Conservation (phyloP, 108 stramenopile species). For the Pseudonitzschia multistriata region DNA sequence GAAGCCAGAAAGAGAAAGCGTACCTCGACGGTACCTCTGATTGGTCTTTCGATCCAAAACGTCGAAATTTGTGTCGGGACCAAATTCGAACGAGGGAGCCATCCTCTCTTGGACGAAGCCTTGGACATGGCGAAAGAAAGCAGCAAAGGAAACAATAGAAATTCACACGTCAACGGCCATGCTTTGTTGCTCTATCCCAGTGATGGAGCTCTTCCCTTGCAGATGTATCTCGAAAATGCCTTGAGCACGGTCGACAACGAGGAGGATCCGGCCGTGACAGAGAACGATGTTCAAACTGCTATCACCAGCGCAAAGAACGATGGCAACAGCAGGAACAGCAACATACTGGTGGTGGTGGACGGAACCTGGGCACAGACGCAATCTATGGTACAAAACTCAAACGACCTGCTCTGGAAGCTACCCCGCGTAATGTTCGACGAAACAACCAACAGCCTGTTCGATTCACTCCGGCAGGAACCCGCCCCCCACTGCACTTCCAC, state of each 20-base stretch:
- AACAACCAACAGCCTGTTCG: background rate
- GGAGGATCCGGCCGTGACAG: background rate
- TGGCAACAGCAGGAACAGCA: background rate
- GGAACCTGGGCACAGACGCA: constrained; percentile 6
- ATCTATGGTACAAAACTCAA: background rate
- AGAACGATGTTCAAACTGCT: background rate
- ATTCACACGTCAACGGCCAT: background rate
- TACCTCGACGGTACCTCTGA: constrained; percentile 1
- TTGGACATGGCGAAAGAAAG: background rate
- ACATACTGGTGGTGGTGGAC: background rate
- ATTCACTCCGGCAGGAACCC: constrained; percentile 4
- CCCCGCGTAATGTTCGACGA: constrained; percentile 4
- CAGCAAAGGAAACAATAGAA: background rate
- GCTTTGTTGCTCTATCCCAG: background rate
- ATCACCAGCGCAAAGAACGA: background rate
- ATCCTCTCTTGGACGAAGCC: constrained; percentile 4
- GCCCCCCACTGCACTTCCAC: background rate
- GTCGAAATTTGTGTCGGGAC: background rate
- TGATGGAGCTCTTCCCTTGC: background rate
- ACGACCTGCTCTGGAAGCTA: background rate
- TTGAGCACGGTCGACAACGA: background rate
- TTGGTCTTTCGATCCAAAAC: background rate
- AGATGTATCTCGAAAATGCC: background rate
- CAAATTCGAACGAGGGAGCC: background rate
- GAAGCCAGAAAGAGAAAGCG: constrained; percentile 1